A percentile compares a stretch with the other conserved stretches of the same genome.
These are phyloP conservation scores for Didymella exigua DNA, from an alignment of 2,329 filamentous ascomycete genomes.

Conservation along the genomic window DNA sequence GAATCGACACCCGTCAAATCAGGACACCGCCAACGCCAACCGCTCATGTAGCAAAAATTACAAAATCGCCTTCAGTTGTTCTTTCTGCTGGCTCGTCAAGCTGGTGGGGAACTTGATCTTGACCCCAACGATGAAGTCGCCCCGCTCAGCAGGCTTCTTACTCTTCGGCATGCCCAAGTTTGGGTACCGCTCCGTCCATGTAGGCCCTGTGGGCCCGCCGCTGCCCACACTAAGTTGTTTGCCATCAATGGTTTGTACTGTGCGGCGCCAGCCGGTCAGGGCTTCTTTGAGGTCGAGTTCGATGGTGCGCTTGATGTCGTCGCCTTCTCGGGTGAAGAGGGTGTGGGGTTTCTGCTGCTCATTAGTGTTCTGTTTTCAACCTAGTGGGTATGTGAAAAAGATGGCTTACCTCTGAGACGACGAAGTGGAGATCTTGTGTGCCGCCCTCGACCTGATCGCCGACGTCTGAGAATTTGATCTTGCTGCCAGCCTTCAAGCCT, in stretches of 20 bases:
- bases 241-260: conserved; percentile 91
- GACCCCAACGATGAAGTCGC: conserved; percentile 86
- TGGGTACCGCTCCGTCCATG: conserved; percentile 80
- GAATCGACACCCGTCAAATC: neutral
- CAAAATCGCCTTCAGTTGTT: conserved; percentile 78
- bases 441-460: conserved; percentile 97
- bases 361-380: conserved; percentile 21
- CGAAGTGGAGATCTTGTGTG: conserved; percentile 92
- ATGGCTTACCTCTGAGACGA: conserved; percentile 82
- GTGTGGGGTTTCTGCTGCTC: conserved; percentile 77
- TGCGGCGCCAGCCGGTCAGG: conserved; percentile 88
- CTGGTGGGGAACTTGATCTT: conserved; percentile 90
- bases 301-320: conserved; percentile 80
- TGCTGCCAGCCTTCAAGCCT: conserved; percentile 93
- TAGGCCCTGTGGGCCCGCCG: conserved; percentile 82
- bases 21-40: conserved; percentile 28
- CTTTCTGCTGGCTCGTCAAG: conserved; percentile 79
- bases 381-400: neutral
- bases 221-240: conserved; percentile 82
- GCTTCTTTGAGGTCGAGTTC: conserved; percentile 91
- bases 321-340: conserved; percentile 82
- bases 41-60: conserved; percentile 33
- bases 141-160: conserved; percentile 83
- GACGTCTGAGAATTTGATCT: conserved; percentile 98
- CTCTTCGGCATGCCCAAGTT: conserved; percentile 91